Base-by-base conservation (phyloP, 257 asterid genomes). In the Plantago major region DNA sequence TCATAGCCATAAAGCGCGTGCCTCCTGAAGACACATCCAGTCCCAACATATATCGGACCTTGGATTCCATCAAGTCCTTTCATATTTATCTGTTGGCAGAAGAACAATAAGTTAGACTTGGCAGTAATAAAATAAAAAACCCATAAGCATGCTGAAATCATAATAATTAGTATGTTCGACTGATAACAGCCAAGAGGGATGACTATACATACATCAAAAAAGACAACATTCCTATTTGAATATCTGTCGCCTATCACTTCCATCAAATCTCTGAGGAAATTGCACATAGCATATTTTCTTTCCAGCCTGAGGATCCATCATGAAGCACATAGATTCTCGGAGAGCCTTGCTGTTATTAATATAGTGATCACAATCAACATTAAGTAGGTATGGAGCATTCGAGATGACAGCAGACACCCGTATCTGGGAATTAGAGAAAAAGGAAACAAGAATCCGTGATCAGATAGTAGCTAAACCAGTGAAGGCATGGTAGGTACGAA, bases 261-360 rank as follows among this genome's bases (percentile, higher is more conserved):
- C 98, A 65, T 90, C 98, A 61, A 90, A 90, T 74, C 98, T 80
- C 68, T 90, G 98, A 74, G 98, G 98, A 76, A 90, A 90, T 70
- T 90, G 98, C 69, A 90, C 98, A 38, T 91, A 91, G 72, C 98
- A 91, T 74, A 91, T 88, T 74, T 91, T 88, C 84, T 91, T 91
- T 51, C 98, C 98, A 9, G 98, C 79, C 64, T 90, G 93, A 17
- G 98, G 98, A 72, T 91, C 98, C 98, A 91, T 91, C 97, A 91
- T 84, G 86, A 91, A 91, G 80, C 98, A 91, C 98, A 91, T 91
- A 60, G 96, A 78, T 81, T 91, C 98, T 57, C 98, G 74, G 13
- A 91, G 87, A 63, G 98, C 98, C 79, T 91, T 91, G 70, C 98
- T 76, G 87, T 91, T 91, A 55, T 91, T 91, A 74, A 91, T 86